Evolutionary conservation across 2,329 filamentous ascomycete species (phyloP).

Genomic region (Periglandula ipomoeae): DNA sequence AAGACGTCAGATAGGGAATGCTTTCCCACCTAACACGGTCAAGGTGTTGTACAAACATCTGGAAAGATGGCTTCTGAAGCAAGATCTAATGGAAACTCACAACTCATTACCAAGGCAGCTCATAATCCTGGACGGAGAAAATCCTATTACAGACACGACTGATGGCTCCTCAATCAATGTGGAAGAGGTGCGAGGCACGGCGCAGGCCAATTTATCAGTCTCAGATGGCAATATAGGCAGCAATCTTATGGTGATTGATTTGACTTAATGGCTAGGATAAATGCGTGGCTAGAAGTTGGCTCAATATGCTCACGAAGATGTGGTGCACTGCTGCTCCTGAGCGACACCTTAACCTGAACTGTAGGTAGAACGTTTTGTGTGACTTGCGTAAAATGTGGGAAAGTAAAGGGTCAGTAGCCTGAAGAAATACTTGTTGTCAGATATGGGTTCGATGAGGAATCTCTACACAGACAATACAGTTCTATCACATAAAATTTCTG

Average conservation of each 20-base stretch:
- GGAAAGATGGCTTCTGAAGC: conserved; percentile 32
- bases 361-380: not conserved
- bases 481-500: not conserved
- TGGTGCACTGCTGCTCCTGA: not conserved
- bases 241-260: not conserved
- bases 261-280: not conserved
- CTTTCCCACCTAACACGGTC: conserved; percentile 57
- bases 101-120: conserved; percentile 12
- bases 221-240: not conserved
- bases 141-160: conserved; percentile 11
- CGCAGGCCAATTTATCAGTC: not conserved
- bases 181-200: not conserved
- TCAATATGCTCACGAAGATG: not conserved
- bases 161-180: not conserved
- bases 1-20: conserved; percentile 67
- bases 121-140: conserved; percentile 15
- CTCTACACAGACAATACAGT: no score
- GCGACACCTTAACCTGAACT: no score
- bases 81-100: conserved; percentile 28
- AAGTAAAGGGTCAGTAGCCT: no score
- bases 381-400: not conserved
- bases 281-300: no score
- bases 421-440: no score
- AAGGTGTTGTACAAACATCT: conserved; percentile 40
- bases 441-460: no score